Evolutionary conservation across 176 grass and related monocot species (phyloP), one percentile per base, ranked within the genome.

Genomic region (Musa schizocarpa): DNA sequence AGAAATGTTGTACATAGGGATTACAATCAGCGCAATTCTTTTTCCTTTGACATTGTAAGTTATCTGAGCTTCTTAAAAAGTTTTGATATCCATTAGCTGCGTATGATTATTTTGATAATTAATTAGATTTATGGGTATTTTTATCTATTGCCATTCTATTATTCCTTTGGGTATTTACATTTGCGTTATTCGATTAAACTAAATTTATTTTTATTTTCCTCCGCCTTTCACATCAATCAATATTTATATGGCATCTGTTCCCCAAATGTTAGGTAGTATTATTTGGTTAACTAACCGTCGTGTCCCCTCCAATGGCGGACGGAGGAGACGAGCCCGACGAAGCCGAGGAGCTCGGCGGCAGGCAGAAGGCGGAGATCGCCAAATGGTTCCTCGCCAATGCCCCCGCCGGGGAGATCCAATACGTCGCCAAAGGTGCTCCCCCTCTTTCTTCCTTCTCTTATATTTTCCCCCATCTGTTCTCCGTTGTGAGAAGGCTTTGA

Each of bases 351-450:
- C 90, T 91, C 65, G 87, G 69, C 62, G 88, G 89, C 78, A 53
- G 69, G 59, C 85, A 98, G 82, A 99, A 94, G 78, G 75, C 74
- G 78, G 90, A 91, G 79, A 94, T 99, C 81, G 90, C 95, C 76
- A 76, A 85, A 48, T 99, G 90, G 95, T 99, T 99, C 84, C 95
- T 99, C 76, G 78, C 84, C 74, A 99, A 87, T 80, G 90, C 95
- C 11, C 95, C 95, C 16, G 76, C 87, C 85, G 95, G 95, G 65
- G 95, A 99, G 90, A 99, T 99, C 88, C 81, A 86, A 71, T 99
- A 99, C 80, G 86, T 99, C 82, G 95, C 90, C 81, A 99, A 94
- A 89, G 95, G 95, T 87, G 77, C 76, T 25, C 65, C 0, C 16
- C 8, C 63, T 7, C 56, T 2, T 9, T 2, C 10, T 9, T 61